Evolutionary conservation across 2,329 filamentous ascomycete genomes (phyloP).

Genomic region (Onygenales sp.): DNA sequence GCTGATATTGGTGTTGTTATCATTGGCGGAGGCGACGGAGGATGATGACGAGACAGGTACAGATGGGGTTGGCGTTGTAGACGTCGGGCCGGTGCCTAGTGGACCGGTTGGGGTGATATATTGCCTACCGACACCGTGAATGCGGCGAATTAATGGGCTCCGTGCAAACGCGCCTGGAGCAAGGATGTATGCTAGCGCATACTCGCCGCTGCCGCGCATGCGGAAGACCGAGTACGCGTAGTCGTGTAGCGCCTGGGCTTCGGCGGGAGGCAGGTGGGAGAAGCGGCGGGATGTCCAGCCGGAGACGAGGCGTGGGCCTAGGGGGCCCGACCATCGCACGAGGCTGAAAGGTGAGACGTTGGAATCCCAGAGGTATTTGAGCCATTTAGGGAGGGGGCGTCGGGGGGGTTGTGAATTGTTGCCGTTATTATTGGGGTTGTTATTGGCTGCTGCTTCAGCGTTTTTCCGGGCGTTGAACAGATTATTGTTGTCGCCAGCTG

Average conservation of each 20-base stretch:
- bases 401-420: slow-evolving; percentile 39
- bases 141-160: slow-evolving; percentile 74
- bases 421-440: slow-evolving; percentile 24
- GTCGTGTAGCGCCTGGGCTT: slow-evolving; percentile 77
- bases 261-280: slow-evolving; percentile 69
- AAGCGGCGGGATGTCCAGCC: slow-evolving; percentile 93
- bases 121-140: slow-evolving; percentile 79
- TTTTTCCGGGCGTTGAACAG: slow-evolving; percentile 43
- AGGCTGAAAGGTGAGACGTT: slow-evolving; percentile 93
- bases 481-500: slow-evolving; percentile 37
- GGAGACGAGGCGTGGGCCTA: slow-evolving; percentile 85
- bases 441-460: slow-evolving; percentile 17
- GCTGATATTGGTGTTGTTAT: slow-evolving; percentile 11
- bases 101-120: slow-evolving; percentile 22
- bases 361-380: slow-evolving; percentile 90
- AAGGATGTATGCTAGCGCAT: slow-evolving; percentile 83
- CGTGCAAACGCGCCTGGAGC: slow-evolving; percentile 90
- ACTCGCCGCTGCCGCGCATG: slow-evolving; percentile 85
- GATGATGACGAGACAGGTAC: slow-evolving; percentile 21
- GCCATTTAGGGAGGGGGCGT: slow-evolving; percentile 67
- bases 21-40: slow-evolving; percentile 13
- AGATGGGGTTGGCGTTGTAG: slow-evolving; percentile 6
- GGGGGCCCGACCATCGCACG: slow-evolving; percentile 75
- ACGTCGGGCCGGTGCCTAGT: slow-evolving; percentile 3
- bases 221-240: slow-evolving; percentile 94